Base-by-base conservation (phyloP, 768 basidiomycete genomes). In the Rhodotorula toruloides region DNA sequence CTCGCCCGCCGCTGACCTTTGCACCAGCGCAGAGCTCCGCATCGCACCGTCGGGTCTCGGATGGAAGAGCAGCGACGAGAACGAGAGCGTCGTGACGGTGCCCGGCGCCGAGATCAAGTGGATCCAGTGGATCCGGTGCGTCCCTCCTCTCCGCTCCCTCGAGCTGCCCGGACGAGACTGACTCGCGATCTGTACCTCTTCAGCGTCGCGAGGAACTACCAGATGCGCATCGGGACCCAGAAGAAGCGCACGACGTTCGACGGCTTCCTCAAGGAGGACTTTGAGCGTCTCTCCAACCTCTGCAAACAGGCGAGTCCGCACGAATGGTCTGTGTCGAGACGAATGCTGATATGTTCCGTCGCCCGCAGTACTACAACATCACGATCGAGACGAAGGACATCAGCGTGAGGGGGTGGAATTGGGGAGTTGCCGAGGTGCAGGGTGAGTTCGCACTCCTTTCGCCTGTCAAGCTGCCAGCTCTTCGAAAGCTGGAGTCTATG, bases 381-480 rank as follows among this genome's bases (percentile, higher is more conserved):
- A 84, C 88, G 6, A 81, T 98, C 31, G 96, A 98, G 76, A 83
- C 83, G 9, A 86, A 86, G 77, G 96, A 99, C 71, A 82, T 86
- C 25, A 86, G 89, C 19, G 84, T 93, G 76, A 92, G 90, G 76
- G 96, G 96, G 1, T 98, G 91, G 91, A 98, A 99, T 77, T 98
- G 96, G 96, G 96, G 96, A 9, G 84, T 87, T 37, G 89, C 90
- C 4, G 91, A 94, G 75, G 90, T 98, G 69, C 88, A 90, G 83
- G 90, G 94, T 90, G 67, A 61, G 81, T 72, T 46, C 17, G n/a
- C 37, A 21, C 31, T 47, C 19, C 21, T 42, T 21, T 46, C 32
- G 31, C 36, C 27, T 16, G 29, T 25, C 27, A 19, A 7, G 17
- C 10, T 19, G 44, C 44, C 22, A 25, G 3, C 22, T 21, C 10